These are phyloP conservation scores for Huntiella abstrusa DNA, from an alignment of 2,329 filamentous ascomycete genomes.

Conservation along the genomic window DNA sequence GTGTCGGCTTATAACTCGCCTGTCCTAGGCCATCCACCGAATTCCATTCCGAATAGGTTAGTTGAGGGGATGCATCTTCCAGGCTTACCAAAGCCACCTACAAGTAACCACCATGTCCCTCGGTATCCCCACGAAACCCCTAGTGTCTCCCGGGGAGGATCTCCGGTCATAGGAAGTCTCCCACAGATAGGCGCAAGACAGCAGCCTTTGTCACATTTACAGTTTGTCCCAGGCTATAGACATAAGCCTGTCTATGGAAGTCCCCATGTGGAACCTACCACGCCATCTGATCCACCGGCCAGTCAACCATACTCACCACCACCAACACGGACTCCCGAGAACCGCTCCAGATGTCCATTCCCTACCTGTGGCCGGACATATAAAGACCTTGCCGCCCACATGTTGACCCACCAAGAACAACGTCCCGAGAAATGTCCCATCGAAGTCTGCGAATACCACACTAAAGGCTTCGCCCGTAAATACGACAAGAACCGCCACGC, in stretches of 20 bases:
- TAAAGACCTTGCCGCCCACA: slow-evolving; percentile 62
- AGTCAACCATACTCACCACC: not conserved
- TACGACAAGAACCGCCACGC: slow-evolving; percentile 98
- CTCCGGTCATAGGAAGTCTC: too few relatives aligned
- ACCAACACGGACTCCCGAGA: slow-evolving; percentile 19
- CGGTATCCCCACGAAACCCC: too few relatives aligned
- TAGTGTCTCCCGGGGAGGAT: too few relatives aligned
- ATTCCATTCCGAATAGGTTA: too few relatives aligned
- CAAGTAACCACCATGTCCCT: too few relatives aligned
- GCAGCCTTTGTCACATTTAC: slow-evolving; percentile 9
- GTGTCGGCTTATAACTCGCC: too few relatives aligned
- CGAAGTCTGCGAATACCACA: slow-evolving; percentile 77
- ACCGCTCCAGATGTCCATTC: slow-evolving; percentile 33
- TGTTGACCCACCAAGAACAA: slow-evolving; percentile 89
- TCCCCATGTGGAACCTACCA: too few relatives aligned
- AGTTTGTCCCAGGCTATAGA: not conserved
- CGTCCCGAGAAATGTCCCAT: slow-evolving; percentile 94
- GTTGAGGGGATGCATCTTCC: too few relatives aligned
- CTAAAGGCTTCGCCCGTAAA: slow-evolving; percentile 86
- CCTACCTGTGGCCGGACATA: slow-evolving; percentile 40
- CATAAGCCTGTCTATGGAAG: too few relatives aligned
- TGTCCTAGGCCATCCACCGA: too few relatives aligned
- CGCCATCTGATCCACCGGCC: too few relatives aligned
- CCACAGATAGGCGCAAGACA: not conserved
- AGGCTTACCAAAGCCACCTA: too few relatives aligned